A percentile compares a stretch with the other conserved stretches of the same genome.
Evolutionary conservation across 2,329 filamentous ascomycete genomes (phyloP).

Genomic region (Xylaria sp.): DNA sequence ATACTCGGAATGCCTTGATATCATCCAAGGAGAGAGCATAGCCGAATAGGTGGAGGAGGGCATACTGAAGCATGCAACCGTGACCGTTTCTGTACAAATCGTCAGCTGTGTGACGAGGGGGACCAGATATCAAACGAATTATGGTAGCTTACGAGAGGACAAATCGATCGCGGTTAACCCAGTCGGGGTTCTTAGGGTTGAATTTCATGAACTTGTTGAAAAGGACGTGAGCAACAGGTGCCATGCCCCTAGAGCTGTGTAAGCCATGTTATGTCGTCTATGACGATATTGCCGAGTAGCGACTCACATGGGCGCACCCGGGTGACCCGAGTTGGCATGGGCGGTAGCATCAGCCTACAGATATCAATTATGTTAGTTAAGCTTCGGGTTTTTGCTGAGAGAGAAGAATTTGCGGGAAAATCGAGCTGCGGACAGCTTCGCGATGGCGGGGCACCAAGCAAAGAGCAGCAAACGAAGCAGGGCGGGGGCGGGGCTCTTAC

Average conservation of each 20-base stretch:
- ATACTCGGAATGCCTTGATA: constrained; percentile 94
- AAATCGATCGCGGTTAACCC: constrained; percentile 97
- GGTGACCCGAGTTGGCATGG: constrained; percentile 96
- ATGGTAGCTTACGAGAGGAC: constrained; percentile 87
- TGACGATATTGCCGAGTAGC: constrained; percentile 11
- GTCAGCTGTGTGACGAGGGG: constrained; percentile 17
- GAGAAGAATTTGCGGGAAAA: constrained; percentile 30
- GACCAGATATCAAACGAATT: background rate
- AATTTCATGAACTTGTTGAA: constrained; percentile 99
- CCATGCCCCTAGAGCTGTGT: constrained; percentile 72
- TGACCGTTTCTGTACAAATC: constrained; percentile 82
- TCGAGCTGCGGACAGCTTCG: constrained; percentile 38
- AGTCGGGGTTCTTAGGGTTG: constrained; percentile 99
- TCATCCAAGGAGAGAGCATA: constrained; percentile 89
- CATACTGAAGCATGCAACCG: constrained; percentile 99
- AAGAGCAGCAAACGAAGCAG: constrained; percentile 35
- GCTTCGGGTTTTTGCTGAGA: constrained; percentile 3
- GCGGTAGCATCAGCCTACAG: constrained; percentile 94
- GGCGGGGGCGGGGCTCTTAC: constrained; percentile 66
- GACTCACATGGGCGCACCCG: constrained; percentile 92
- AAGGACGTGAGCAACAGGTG: constrained; percentile 93
- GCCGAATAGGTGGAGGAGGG: constrained; percentile 95
- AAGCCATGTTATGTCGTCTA: constrained; percentile 27
- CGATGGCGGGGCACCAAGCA: constrained; percentile 48
- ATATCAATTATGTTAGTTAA: constrained; percentile 37